Base-by-base conservation (phyloP, 140 eudicot genomes). In the Senecio squalidus region DNA sequence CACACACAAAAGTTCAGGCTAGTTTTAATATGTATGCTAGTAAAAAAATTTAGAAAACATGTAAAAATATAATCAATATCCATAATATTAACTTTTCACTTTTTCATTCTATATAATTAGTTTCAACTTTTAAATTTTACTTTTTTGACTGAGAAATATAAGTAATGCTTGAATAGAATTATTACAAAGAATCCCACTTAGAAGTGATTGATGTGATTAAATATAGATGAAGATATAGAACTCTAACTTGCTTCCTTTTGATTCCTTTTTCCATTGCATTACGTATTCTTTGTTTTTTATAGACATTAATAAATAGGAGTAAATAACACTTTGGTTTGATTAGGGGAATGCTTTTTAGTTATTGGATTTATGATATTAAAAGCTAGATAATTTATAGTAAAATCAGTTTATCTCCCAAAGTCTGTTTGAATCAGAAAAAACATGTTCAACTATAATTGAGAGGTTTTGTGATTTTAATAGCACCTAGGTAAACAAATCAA, bases 171-270 rank as follows among this genome's bases (percentile, higher is more conserved):
- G 71, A 65, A 52, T 16, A 16, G 52, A 52, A 36, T 65, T 26
- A 36, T 52, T 15, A 28, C 4, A 44, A 40, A 53, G 63, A 44
- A 62, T 33, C 50, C 17, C 36, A n/a, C 43, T 47, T 67, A 33
- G 74, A 68, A 49, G 66, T 47, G 74, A 71, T 62, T 62, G 76
- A 71, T 71, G 76, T 44, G 76, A 71, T 71, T 38, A 71, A 53
- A 62, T 71, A 45, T 62, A 43, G 44, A 71, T 62, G 49, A 70
- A 62, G 44, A 62, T 60, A 41, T 59, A 68, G 26, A 49, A 50
- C 74, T 49, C 34, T 11, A 54, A 53, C 43, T 54, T 58, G 13
- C 64, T 30, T 71, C 58, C n/a, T 71, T 62, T 71, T 62, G 70
- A 62, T 62, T 62, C 59, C 64, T 11, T 53, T 53, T 62, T 18